Base-by-base conservation (phyloP, 768 basidiomycete species). In the Trametes gibbosa region DNA sequence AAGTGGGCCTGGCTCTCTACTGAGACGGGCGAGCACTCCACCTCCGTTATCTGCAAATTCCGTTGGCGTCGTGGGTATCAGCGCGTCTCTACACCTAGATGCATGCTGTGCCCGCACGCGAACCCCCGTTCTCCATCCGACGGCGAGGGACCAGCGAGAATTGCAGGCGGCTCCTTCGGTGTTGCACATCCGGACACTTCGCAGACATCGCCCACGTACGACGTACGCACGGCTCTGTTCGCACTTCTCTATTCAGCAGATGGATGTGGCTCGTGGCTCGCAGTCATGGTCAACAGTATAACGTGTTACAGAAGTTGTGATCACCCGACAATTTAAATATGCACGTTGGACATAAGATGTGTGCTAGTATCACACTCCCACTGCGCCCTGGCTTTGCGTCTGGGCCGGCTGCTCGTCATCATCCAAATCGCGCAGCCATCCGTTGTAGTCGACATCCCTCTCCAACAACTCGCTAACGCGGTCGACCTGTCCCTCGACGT, bases 371-470 rank as follows among this genome's bases (percentile, higher is more conserved):
- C 51, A 48, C 7, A 50, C 56, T 9, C 32, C 47, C 8, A 62
- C 46, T 10, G 51, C 19, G 25, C 53, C 56, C 42, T 58, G 63
- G 32, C 63, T 63, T 37, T 63, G 58, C 39, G 50, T 45, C 10
- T 43, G 42, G 23, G 52, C 34, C 59, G 40, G 52, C 27, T 56
- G 57, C 25, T 59, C 58, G 37, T 68, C 65, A 27, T 73, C 68
- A 45, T 72, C 74, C 32, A 73, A 63, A 63, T 81, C 78, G 42
- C 69, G 76, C 65, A 82, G 63, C 83, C 82, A 85, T 8, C 75
- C 79, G 37, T 74, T 77, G 61, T 79, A 83, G 61, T 85, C 84
- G 4, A 85, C 77, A 58, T 86, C 86, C 61, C 76, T 76, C 66
- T 83, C 81, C 60, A 86, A 70, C 61, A 84, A 65, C 67, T 80